Base-by-base conservation (phyloP, 2,329 filamentous ascomycete species). In the Furcasterigmium furcatum region DNA sequence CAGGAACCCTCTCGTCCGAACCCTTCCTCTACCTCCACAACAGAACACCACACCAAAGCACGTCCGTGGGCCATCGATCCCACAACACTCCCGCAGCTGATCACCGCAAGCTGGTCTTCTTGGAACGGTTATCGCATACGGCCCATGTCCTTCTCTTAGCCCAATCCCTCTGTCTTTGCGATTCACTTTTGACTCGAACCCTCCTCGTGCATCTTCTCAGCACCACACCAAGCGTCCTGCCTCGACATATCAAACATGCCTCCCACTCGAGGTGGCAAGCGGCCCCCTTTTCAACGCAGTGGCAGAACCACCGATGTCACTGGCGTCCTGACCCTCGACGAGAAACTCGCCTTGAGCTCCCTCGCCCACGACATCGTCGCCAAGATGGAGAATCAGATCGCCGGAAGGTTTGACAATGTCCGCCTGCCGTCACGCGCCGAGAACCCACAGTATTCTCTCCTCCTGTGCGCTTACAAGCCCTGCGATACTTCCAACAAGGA, bases 301-400 rank as follows among this genome's bases (percentile, higher is more conserved):
- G 68, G 47, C 70, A 43, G 73, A 16, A 65, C 75, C 30, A 69
- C 75, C 34, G 77, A 82, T 49, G 54, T 83, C 50, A 79, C 72
- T 43, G 66, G 67, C 21, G 57, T 77, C 43, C 59, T 82, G 30
- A 74, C 63, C 18, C 38, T 61, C 5, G 63, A 69, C 2, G 77
- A 83, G 55, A 74, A 70, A 53, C 66, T 66, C 25, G 78, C 83
- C 46, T 60, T 85, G 34, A 62, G 67, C n/a, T 64, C 68, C 4
- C 67, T 85, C 12, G 61, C 80, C 46, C 67, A 59, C 21, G 68
- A 70, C 38, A 76, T 82, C 50, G 76, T 74, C 29, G 79, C 82
- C 41, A 68, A 68, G 30, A 79, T 84, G 67, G 70, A 75, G 46
- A 71, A 69, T 43, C 71, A 79, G 34, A 67, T 83, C 47, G 66